A percentile compares a stretch with the other conserved stretches of the same genome.
Evolutionary conservation across 225 moss, liverwort and hornwort species (phyloP).

Genomic region (Pseudoscleropodium purum): DNA sequence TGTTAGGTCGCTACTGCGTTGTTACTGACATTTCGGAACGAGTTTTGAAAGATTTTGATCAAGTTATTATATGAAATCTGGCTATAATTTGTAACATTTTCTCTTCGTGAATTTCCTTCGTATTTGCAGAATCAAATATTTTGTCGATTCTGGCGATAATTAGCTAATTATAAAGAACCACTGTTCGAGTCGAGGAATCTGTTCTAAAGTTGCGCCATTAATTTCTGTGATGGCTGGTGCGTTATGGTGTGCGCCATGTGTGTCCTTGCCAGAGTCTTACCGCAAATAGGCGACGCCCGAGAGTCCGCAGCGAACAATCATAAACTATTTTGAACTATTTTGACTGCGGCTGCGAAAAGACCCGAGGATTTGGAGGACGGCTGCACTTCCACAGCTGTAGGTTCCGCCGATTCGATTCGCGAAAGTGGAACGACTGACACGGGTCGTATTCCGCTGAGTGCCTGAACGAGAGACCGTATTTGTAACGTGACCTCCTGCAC

Average conservation of each 20-base stretch:
- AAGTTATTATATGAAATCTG: background rate
- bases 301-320: constrained; percentile 2
- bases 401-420: background rate
- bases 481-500: background rate
- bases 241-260: constrained; percentile 20
- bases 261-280: constrained; percentile 3
- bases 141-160: background rate
- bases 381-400: background rate
- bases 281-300: constrained; percentile 6
- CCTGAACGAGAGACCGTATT: background rate
- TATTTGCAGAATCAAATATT: too few relatives aligned
- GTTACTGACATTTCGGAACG: background rate
- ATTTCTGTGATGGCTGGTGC: constrained; percentile 12
- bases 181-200: background rate
- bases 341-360: background rate
- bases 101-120: background rate
- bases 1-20: background rate
- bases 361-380: constrained; percentile 13
- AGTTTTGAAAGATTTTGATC: background rate
- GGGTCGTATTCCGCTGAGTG: background rate
- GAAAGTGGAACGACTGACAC: background rate
- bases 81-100: background rate
- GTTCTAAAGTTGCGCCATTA: constrained; percentile 15
- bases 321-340: background rate
- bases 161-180: background rate